These are phyloP conservation scores for Didymella pomorum DNA, from an alignment of 2,329 filamentous ascomycete species.

Conservation along the genomic window DNA sequence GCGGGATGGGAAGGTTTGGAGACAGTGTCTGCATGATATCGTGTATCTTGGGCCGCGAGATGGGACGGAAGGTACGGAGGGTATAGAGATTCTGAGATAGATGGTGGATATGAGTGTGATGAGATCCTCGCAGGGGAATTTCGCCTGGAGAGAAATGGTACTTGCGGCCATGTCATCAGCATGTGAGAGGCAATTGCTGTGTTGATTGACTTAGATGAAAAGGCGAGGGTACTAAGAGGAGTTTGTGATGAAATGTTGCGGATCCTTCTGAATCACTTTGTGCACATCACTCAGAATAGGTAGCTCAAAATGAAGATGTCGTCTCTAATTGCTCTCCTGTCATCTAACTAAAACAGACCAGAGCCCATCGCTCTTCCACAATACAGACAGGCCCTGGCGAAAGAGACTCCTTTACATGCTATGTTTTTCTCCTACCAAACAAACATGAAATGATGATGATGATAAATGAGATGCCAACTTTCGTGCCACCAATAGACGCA, in stretches of 20 bases:
- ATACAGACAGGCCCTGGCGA: slow-evolving; percentile 25
- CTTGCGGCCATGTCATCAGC: not conserved
- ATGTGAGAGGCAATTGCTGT: not conserved
- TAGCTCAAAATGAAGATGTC: slow-evolving; percentile 1
- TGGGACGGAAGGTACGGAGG: not conserved
- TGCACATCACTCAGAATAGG: not conserved
- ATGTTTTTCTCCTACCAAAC: slow-evolving; percentile 37
- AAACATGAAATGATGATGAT: slow-evolving; percentile 31
- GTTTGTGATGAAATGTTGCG: not conserved
- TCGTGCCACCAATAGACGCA: slow-evolving; percentile 29
- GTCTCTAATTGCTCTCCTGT: slow-evolving; percentile 35
- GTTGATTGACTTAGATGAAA: not conserved
- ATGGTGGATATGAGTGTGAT: not conserved
- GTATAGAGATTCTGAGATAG: not conserved
- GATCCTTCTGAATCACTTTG: too few species aligned
- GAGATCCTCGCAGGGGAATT: not conserved
- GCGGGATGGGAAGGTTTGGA: not conserved
- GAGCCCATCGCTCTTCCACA: slow-evolving; percentile 25
- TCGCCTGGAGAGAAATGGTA: not conserved
- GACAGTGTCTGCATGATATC: slow-evolving; percentile 2
- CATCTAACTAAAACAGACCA: slow-evolving; percentile 31
- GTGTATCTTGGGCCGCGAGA: not conserved
- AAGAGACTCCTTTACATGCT: slow-evolving; percentile 41
- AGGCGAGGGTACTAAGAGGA: not conserved
- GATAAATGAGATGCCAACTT: slow-evolving; percentile 37